A percentile compares a stretch with the other conserved stretches of the same genome.
These are phyloP conservation scores for Alloteropsis semialata DNA, from an alignment of 176 grass and related monocot genomes.

Conservation along the genomic window DNA sequence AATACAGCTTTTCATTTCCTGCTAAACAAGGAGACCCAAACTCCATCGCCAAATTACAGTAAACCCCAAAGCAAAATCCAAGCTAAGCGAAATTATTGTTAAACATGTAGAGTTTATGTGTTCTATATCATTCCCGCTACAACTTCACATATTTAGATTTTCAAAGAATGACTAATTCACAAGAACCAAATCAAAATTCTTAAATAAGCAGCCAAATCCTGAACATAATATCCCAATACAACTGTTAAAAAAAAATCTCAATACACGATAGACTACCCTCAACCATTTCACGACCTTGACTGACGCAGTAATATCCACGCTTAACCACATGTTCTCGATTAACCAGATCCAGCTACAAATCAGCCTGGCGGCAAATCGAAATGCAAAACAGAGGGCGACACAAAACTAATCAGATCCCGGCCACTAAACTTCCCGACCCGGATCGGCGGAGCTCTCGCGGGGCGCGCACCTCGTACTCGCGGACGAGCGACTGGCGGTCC, in stretches of 20 bases:
- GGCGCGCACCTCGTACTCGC: constrained; percentile 77
- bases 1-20: background rate
- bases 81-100: background rate
- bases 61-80: background rate
- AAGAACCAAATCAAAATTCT: constrained; percentile 18
- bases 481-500: constrained; percentile 85
- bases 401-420: constrained; percentile 42
- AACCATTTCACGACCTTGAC: background rate
- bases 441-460: constrained; percentile 14
- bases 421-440: background rate
- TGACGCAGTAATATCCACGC: background rate
- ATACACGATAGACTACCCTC: background rate
- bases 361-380: background rate
- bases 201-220: background rate
- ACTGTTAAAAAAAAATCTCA: too few species aligned
- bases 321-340: background rate
- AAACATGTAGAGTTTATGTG: background rate
- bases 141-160: background rate
- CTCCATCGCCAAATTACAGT: constrained; percentile 4
- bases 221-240: background rate
- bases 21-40: background rate
- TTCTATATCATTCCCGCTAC: background rate
- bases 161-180: background rate
- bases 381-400: constrained; percentile 1
- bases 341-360: constrained; percentile 33